Base-by-base conservation (phyloP, 306 rosid genomes). In the Pyrus pyrifolia region DNA sequence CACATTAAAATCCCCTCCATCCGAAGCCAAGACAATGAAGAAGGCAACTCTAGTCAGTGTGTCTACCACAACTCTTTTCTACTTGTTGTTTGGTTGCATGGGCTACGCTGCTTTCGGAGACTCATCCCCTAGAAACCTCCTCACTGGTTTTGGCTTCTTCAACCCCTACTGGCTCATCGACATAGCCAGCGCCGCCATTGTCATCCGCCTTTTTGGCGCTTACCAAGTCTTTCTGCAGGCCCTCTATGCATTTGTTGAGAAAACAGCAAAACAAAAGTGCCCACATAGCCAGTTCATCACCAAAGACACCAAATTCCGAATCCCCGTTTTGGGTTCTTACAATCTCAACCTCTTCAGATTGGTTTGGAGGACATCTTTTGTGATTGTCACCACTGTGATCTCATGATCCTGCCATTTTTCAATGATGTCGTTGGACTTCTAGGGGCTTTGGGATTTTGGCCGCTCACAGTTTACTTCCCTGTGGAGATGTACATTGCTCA, bases 61-160 rank as follows among this genome's bases (percentile, higher is more conserved):
- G 10, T 55, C 82, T 7, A 90, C 86, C 69, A 88, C 97, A 18
- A 89, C 98, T 57, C 40, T 77, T 70, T 93, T 91, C 84, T 93
- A 93, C 76, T 77, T 87, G 88, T 76, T 87, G 0, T 91, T 93
- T 87, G 98, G 97, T 2, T 84, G 89, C 82, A 88, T 88, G 89
- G 98, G 98, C 1, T 93, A 93, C 73, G 98, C 95, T 15, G 97
- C 98, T 67, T 89, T 89, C 71, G 98, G 98, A 14, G 91, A 93
- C 76, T 61, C 63, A 1, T 66, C 98, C 53, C 97, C 95, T 0
- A 89, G 93, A 70, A 93, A 93, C 81, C 91, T 93, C 64, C 93
- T 93, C 59, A 89, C 98, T 33, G 98, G 98, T 6, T 93, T 91
- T 79, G 98, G 91, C 14, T 91, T 85, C 88, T 88, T 82, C 77